Evolutionary conservation across 2,329 filamentous ascomycete species (phyloP).

Genomic region (Thermomyces lanuginosus): DNA sequence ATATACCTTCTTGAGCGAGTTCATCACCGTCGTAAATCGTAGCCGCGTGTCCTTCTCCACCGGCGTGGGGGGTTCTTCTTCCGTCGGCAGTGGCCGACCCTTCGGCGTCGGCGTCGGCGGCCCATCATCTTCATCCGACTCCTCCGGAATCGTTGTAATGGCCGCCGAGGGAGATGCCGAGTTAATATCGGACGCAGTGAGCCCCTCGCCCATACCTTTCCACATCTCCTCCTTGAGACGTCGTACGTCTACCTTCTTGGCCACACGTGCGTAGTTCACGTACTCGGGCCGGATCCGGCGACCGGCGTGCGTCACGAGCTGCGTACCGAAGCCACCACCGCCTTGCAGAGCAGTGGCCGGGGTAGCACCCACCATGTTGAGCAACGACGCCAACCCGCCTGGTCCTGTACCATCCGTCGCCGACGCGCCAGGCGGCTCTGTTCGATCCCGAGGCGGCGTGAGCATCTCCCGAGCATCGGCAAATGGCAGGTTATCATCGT

Average conservation of each 20-base stretch:
- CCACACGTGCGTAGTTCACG: conserved; percentile 47
- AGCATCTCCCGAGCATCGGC: conserved; percentile 35
- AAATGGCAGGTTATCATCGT: conserved; percentile 32
- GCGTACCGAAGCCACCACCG: conserved; percentile 44
- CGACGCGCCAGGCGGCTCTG: conserved; percentile 17
- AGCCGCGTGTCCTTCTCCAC: conserved; percentile 39
- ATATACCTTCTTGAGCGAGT: conserved; percentile 71
- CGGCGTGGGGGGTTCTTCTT: conserved; percentile 13
- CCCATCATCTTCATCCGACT: conserved; percentile 8
- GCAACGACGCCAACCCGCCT: conserved; percentile 22
- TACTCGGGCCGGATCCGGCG: conserved; percentile 45
- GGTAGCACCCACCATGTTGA: conserved; percentile 28
- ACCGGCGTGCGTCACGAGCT: conserved; percentile 45
- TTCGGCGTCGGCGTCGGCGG: conserved; percentile 13
- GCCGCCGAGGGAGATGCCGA: conserved; percentile 14
- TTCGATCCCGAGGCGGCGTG: conserved; percentile 21
- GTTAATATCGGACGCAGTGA: conserved; percentile 23
- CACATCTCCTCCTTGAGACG: conserved; percentile 50
- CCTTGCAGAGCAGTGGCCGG: conserved; percentile 26
- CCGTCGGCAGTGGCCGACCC: conserved; percentile 18
- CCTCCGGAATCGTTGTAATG: conserved; percentile 8
- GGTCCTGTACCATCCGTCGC: conserved; percentile 18
- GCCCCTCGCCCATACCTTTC: conserved; percentile 40
- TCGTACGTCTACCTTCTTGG: conserved; percentile 51
- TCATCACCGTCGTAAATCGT: conserved; percentile 86